These are phyloP conservation scores for Candida sanyiensis DNA, from an alignment of 805 yeast species.

Conservation along the genomic window DNA sequence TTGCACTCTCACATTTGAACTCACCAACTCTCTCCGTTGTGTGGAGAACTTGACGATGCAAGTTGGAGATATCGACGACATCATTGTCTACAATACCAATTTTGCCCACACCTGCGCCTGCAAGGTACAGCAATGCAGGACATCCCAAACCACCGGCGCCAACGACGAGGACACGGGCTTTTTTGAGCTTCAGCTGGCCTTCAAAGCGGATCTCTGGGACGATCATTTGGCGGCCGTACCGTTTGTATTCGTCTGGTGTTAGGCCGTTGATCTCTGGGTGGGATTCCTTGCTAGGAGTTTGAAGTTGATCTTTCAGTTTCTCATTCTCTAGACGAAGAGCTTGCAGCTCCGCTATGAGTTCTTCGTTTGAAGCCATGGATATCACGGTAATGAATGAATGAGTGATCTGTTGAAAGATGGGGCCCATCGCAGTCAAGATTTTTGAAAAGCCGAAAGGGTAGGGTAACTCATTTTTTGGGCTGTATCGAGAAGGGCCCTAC, in stretches of 20 bases:
- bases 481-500: no score
- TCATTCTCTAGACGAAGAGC: conserved; percentile 16
- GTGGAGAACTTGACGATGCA: conserved; percentile 88
- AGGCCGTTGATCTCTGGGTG: conserved; percentile 8
- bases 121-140: conserved; percentile 79
- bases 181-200: conserved; percentile 56
- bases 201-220: conserved; percentile 60
- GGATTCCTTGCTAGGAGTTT: not conserved
- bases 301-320: conserved; percentile 6
- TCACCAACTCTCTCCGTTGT: conserved; percentile 58
- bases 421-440: no score
- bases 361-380: not conserved
- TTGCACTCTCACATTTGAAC: conserved; percentile 78
- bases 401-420: no score
- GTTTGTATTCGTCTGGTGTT: conserved; percentile 58
- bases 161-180: conserved; percentile 60
- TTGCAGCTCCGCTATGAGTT: conserved; percentile 9
- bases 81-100: conserved; percentile 89
- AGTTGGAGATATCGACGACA: conserved; percentile 72
- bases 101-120: conserved; percentile 82
- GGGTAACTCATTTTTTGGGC: no score
- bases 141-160: conserved; percentile 98
- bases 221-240: conserved; percentile 95
- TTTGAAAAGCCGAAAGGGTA: no score
- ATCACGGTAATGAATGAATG: no score